A percentile compares a stretch with the other conserved stretches of the same genome.
phyloP scores from a whole-genome alignment of 1,139 yeast genomes.

The Debaryomyces psychrophilus region DNA sequence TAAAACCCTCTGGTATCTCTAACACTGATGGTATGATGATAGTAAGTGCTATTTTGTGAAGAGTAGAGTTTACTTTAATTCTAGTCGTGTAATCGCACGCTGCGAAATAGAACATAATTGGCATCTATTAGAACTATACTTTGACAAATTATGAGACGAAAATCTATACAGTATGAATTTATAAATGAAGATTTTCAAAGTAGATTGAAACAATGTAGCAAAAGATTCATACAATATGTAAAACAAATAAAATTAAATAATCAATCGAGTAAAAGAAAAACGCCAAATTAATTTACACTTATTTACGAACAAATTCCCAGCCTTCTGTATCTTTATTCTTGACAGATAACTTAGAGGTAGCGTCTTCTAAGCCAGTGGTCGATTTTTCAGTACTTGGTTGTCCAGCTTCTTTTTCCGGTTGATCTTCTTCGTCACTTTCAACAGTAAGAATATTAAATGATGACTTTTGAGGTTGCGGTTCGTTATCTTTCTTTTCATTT shows the following conservation, averaged over 20 bases:
- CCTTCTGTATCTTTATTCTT: constrained; percentile 49
- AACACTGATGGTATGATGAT: neutral
- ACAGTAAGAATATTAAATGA: constrained; percentile 66
- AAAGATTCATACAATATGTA: neutral
- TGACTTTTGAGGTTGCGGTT: constrained; percentile 55
- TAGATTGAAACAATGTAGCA: neutral
- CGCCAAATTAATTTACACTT: constrained; percentile 12
- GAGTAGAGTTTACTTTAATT: neutral
- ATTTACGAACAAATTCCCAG: constrained; percentile 68
- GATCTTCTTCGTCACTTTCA: constrained; percentile 57
- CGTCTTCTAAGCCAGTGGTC: constrained; percentile 41
- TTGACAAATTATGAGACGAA: constrained; percentile 6
- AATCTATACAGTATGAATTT: constrained; percentile 7
- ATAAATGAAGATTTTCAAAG: neutral
- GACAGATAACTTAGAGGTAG: constrained; percentile 47
- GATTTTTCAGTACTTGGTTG: constrained; percentile 13
- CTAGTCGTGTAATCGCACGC: constrained; percentile 1
- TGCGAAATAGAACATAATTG: neutral
- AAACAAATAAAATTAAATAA: constrained; percentile 9
- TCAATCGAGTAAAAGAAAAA: neutral
- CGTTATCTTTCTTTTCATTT: constrained; percentile 35
- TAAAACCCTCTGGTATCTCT: neutral
- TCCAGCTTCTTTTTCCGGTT: constrained; percentile 24
- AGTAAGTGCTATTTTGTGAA: neutral
- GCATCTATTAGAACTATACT: neutral